Percentiles rank a stretch among this genome's conserved stretches.
phyloP scores from a whole-genome alignment of 2,329 filamentous ascomycete genomes.

The Colletotrichum truncatum region DNA sequence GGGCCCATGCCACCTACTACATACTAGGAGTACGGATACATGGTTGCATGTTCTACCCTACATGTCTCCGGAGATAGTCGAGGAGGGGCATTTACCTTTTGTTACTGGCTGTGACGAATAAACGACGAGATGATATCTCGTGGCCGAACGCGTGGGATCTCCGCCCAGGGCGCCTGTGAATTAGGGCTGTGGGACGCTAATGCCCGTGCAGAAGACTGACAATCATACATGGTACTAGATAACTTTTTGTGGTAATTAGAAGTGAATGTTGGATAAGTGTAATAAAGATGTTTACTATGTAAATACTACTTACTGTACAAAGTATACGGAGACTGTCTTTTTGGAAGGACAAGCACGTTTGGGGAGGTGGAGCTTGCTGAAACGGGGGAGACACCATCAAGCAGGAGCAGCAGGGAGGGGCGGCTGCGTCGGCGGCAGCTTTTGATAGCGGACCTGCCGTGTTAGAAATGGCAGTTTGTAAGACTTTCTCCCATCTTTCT shows the following conservation, averaged over 20 bases:
- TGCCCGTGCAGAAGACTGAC: not conserved
- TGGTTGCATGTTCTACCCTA: too few relatives aligned
- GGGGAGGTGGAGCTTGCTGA: constrained; percentile 1
- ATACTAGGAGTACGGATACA: not conserved
- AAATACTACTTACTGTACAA: too few relatives aligned
- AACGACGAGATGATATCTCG: not conserved
- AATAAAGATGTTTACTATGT: too few relatives aligned
- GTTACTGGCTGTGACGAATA: not conserved
- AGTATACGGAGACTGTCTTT: not conserved
- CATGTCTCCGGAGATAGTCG: too few relatives aligned
- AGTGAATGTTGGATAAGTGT: too few relatives aligned
- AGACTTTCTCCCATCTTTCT: not conserved
- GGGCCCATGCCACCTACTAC: too few relatives aligned
- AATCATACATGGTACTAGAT: too few relatives aligned
- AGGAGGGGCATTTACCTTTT: not conserved
- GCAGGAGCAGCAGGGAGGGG: not conserved
- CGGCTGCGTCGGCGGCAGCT: not conserved
- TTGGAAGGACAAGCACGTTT: not conserved
- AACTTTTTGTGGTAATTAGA: too few relatives aligned
- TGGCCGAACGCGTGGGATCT: constrained; percentile 23
- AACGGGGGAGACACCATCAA: not conserved
- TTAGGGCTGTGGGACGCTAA: constrained; percentile 1
- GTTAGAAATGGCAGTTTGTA: not conserved
- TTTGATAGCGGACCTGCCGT: constrained; percentile 1
- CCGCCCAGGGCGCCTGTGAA: not conserved